phyloP scores from a whole-genome alignment of 371 early-diverging fungal genomes.

The Saksenaea vasiformis region DNA sequence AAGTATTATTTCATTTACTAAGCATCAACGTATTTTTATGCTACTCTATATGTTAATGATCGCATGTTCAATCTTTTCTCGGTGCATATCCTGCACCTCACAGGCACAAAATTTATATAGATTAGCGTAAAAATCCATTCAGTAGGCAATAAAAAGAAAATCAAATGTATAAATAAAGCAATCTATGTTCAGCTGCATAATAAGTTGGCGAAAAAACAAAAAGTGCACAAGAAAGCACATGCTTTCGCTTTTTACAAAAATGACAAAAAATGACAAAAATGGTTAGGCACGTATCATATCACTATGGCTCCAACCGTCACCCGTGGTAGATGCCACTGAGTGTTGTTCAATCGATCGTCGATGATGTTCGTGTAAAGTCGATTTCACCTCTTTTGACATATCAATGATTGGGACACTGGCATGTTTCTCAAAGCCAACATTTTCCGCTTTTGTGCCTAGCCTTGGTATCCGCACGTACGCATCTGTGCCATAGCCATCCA shows the following conservation, averaged over 20 bases:
- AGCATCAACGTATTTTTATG: too few relatives aligned
- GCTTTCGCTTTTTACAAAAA: not conserved
- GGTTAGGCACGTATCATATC: constrained; percentile 12
- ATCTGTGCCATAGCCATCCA: constrained; percentile 90
- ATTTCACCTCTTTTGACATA: not conserved
- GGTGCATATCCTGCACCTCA: too few relatives aligned
- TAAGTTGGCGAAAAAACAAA: too few relatives aligned
- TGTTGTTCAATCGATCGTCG: constrained; percentile 8
- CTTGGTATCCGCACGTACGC: constrained; percentile 79
- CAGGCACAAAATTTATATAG: too few relatives aligned
- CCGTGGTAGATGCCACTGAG: not conserved
- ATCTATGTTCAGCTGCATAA: too few relatives aligned
- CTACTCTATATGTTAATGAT: too few relatives aligned
- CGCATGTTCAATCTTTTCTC: too few relatives aligned
- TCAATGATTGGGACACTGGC: not conserved
- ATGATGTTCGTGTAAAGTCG: not conserved
- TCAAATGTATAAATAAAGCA: not conserved
- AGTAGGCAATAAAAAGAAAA: constrained; percentile 20
- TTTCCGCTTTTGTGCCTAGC: constrained; percentile 70
- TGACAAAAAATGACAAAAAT: not conserved
- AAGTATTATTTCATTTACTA: too few relatives aligned
- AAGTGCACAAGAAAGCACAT: not conserved
- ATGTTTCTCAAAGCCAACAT: constrained; percentile 36
- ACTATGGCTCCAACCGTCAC: constrained; percentile 22
- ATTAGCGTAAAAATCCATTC: too few relatives aligned